These are phyloP conservation scores for Suillus clintonianus DNA, from an alignment of 768 basidiomycete species.

Conservation along the genomic window DNA sequence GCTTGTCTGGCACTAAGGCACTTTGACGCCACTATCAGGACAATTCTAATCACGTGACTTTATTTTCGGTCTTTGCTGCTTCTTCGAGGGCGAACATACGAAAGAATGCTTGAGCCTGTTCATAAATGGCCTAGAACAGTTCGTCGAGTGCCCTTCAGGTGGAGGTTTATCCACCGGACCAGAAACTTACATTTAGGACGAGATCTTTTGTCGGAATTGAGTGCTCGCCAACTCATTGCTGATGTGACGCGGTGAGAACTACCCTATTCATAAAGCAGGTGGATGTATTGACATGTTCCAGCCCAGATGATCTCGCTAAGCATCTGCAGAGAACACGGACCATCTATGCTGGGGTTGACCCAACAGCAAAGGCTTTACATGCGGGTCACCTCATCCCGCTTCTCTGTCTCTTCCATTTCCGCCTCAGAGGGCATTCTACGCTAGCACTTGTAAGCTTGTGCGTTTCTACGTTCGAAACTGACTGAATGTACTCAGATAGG, in stretches of 20 bases:
- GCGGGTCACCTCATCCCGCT: constrained; percentile 93
- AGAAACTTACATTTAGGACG: constrained; percentile 21
- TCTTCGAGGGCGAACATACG: constrained; percentile 1
- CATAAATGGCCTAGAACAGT: constrained; percentile 17
- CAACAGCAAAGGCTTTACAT: constrained; percentile 87
- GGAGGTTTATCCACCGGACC: neutral
- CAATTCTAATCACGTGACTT: neutral
- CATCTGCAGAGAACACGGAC: constrained; percentile 44
- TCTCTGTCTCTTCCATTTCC: constrained; percentile 86
- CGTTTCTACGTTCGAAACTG: neutral
- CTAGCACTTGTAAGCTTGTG: constrained; percentile 74
- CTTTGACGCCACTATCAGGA: neutral
- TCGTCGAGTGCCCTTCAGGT: neutral
- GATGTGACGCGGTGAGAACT: constrained; percentile 37
- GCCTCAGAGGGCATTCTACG: constrained; percentile 75
- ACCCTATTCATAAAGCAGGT: neutral
- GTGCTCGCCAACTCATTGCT: constrained; percentile 33
- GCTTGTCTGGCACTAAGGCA: neutral
- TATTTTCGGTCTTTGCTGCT: neutral
- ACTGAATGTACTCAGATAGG: constrained; percentile 67
- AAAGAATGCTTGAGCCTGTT: constrained; percentile 22
- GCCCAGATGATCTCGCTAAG: constrained; percentile 43
- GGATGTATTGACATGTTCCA: constrained; percentile 19
- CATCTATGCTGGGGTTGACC: constrained; percentile 90
- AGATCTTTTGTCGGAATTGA: constrained; percentile 35